Conservation (phyloP, 75 land plant species). For the Sequoia sempervirens region DNA sequence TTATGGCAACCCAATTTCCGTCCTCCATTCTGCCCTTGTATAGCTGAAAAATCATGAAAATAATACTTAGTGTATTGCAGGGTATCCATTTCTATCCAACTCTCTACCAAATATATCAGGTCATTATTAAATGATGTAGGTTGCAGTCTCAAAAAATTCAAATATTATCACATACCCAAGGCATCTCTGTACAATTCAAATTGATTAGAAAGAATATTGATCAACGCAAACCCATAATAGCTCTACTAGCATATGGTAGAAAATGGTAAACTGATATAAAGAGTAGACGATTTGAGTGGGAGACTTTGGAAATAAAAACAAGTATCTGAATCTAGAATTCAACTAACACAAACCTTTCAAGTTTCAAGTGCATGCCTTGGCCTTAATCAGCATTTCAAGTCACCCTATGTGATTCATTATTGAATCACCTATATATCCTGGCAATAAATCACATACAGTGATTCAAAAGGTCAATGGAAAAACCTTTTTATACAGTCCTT, state of each 20-base stretch:
- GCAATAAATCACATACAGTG: neutral
- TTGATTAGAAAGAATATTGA: neutral
- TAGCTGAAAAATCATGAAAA: slow-evolving; percentile 30
- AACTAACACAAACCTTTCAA: neutral
- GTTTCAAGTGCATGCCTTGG: neutral
- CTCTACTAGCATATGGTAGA: neutral
- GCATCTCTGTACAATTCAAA: neutral
- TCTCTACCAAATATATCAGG: neutral
- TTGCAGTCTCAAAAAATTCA: slow-evolving; percentile 2
- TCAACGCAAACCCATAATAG: neutral
- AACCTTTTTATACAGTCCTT: neutral
- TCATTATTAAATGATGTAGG: neutral
- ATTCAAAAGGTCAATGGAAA: neutral
- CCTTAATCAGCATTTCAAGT: neutral
- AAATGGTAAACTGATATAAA: neutral
- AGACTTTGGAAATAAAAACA: neutral
- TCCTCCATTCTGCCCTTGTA: slow-evolving; percentile 73
- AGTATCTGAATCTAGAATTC: neutral
- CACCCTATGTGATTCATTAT: neutral
- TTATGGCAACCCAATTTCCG: slow-evolving; percentile 63
- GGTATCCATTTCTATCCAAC: neutral
- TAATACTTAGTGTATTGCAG: neutral
- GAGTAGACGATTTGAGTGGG: neutral
- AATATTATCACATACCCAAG: neutral
- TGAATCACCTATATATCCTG: neutral